Evolutionary conservation across 1,284 basidiomycete species (phyloP), one percentile per base, ranked within the genome.

Genomic region (Ceratobasidium sp.): DNA sequence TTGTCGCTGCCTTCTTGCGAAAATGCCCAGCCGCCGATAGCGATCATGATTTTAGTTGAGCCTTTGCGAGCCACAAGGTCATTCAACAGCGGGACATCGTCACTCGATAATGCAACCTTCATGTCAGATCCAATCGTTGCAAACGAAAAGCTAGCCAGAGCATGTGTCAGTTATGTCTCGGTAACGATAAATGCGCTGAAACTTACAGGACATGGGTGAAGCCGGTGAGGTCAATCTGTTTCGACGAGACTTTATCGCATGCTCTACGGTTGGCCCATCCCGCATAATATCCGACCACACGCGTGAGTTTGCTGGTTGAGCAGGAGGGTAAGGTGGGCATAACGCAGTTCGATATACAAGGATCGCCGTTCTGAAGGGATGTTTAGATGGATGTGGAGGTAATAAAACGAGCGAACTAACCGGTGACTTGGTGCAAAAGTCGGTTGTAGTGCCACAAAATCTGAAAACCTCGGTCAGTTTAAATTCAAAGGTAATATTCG

Each of bases 61-160:
- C 61, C 61, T 49, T 63, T 63, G 16, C 61, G 61, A n/a, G 61
- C 61, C 16, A 63, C 61, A 28, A 63, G 61, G 46, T 63, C 61
- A 4, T 63, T 63, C 23, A 63, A 46, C 8, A 30, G 61, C 14
- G 61, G 7, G 23, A 49, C 44, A n/a, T 63, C 61, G 30, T 63
- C 44, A n/a, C 23, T 23, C 8, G 47, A 30, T 6, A 50, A 26
- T 16, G 46, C 21, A 16, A 66, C 35, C 21, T 66, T 66, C 62
- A 66, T 66, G n/a, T 66, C 62, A 5, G 28, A 23, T 18, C 47
- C 32, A 41, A 66, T 66, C 1, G 62, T 66, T 8, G 62, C 49
- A 26, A 66, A 66, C 9, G 62, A 14, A 23, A 52, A 66, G 7
- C 61, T 66, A 66, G 32, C 23, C 14, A 21, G 35, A 41, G 62